A percentile compares a stretch with the other conserved stretches of the same genome.
Conservation (phyloP, 345 rosid genomes). For the Brassica incana region DNA sequence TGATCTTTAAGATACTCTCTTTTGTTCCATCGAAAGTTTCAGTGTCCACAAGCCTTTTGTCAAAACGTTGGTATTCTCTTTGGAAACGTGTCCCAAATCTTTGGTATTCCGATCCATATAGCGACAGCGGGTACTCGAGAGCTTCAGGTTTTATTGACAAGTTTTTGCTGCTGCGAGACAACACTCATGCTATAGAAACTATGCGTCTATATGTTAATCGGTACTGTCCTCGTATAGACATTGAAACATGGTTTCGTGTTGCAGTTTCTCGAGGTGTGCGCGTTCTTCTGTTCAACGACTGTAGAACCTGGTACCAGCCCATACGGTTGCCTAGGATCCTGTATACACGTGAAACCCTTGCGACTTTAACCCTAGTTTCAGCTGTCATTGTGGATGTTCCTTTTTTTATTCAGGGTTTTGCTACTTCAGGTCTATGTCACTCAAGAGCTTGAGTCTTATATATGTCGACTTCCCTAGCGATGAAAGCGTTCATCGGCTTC, state of each 20-base stretch:
- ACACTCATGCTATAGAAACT: neutral
- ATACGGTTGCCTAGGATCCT: slow-evolving; percentile 1
- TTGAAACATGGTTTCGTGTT: neutral
- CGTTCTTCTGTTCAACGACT: neutral
- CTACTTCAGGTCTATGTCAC: no score
- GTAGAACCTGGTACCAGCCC: neutral
- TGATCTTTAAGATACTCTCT: neutral
- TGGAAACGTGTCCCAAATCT: neutral
- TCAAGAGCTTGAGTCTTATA: neutral
- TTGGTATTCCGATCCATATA: neutral
- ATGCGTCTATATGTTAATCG: neutral
- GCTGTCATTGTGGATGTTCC: neutral
- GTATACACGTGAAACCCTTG: neutral
- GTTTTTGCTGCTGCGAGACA: neutral
- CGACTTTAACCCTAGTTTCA: neutral
- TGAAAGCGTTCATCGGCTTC: neutral
- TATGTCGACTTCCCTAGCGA: neutral
- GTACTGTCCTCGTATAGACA: neutral
- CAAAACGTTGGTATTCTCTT: slow-evolving; percentile 8
- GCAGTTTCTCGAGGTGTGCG: slow-evolving; percentile 4
- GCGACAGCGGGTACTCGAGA: neutral
- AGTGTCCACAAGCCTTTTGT: neutral
- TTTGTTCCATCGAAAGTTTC: neutral
- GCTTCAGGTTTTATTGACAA: neutral
- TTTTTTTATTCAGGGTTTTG: no score